Evolutionary conservation across 306 rosid genomes (phyloP).

Genomic region (Nissolia schottii): DNA sequence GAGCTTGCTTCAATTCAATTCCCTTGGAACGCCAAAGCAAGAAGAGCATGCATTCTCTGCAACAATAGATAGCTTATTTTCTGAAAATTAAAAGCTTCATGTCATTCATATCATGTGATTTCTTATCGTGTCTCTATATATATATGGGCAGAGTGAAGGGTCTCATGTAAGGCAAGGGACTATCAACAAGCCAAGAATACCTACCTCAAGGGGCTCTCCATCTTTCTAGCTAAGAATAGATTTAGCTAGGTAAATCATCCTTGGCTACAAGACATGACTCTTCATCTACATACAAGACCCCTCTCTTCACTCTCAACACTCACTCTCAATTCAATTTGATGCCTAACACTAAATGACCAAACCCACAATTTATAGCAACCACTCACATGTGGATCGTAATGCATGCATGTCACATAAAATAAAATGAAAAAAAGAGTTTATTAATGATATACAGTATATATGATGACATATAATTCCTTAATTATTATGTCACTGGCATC

Average conservation of each 20-base stretch:
- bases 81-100: too few species aligned
- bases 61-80: too few species aligned
- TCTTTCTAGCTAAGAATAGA: neutral
- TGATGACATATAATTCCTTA: constrained; percentile 26
- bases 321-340: neutral
- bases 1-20: too few species aligned
- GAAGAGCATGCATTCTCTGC: too few species aligned
- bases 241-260: constrained; percentile 73
- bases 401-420: neutral
- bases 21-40: too few species aligned
- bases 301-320: constrained; percentile 35
- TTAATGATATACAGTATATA: too few species aligned
- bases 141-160: constrained; percentile 46
- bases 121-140: too few species aligned
- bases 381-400: neutral
- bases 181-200: constrained; percentile 45
- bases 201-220: constrained; percentile 12
- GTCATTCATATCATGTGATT: too few species aligned
- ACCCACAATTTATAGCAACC: constrained; percentile 38
- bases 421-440: too few species aligned
- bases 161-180: constrained; percentile 70
- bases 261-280: constrained; percentile 59
- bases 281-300: constrained; percentile 59
- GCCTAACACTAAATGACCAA: neutral
- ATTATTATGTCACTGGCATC: constrained; percentile 2